These are phyloP conservation scores for Maudiozyma turicensis DNA, from an alignment of 805 yeast species.

Conservation along the genomic window DNA sequence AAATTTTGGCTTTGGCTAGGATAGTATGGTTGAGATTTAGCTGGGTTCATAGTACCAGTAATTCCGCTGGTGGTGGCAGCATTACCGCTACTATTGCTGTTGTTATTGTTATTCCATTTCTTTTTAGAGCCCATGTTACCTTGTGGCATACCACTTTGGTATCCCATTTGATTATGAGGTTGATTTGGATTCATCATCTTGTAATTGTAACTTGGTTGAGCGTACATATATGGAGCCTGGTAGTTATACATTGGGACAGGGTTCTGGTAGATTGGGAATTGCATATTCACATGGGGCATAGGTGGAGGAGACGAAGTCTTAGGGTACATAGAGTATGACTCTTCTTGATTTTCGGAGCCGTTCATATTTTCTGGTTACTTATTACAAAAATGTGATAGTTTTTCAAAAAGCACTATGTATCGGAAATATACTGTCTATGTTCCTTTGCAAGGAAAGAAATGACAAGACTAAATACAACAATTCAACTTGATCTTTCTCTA, in stretches of 20 bases:
- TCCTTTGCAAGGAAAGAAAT: too few relatives aligned
- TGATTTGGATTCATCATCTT: conserved; percentile 19
- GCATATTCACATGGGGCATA: conserved; percentile 25
- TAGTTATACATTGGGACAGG: conserved; percentile 24
- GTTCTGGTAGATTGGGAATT: conserved; percentile 21
- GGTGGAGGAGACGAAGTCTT: conserved; percentile 26
- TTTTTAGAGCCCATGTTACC: conserved; percentile 14
- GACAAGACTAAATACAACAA: too few relatives aligned
- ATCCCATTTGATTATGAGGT: conserved; percentile 19
- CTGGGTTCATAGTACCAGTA: conserved; percentile 5
- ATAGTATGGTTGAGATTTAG: conserved; percentile 9
- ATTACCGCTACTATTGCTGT: conserved; percentile 1
- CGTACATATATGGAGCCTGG: conserved; percentile 22
- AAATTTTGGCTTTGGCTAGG: conserved; percentile 10
- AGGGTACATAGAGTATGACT: conserved; percentile 29
- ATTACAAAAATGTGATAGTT: too few relatives aligned
- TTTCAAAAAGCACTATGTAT: too few relatives aligned
- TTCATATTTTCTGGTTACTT: background rate
- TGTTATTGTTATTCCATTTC: conserved; percentile 13
- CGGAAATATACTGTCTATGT: too few relatives aligned
- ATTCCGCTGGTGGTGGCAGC: background rate
- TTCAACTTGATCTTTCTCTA: too few relatives aligned
- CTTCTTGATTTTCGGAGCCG: conserved; percentile 16
- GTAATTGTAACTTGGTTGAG: conserved; percentile 22
- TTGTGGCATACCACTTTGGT: conserved; percentile 12